These are phyloP conservation scores for Cucurbita ficifolia DNA, from an alignment of 306 rosid species.

Conservation along the genomic window DNA sequence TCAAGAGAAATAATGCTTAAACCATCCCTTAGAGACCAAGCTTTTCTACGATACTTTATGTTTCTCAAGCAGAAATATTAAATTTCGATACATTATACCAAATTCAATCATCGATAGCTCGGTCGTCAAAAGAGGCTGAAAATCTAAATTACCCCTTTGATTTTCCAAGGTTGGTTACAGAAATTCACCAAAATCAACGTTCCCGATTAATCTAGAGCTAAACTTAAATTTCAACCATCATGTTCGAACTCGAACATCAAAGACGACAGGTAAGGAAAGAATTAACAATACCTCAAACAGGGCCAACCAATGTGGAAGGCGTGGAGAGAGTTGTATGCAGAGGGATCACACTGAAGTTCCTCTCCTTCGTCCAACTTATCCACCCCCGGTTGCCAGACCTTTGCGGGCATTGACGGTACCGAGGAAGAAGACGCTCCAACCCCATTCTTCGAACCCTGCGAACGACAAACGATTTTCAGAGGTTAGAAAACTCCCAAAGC, in stretches of 20 bases:
- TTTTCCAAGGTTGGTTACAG: not conserved
- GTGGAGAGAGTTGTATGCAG: slow-evolving; percentile 87
- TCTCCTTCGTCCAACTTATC: slow-evolving; percentile 91
- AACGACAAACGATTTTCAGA: not conserved
- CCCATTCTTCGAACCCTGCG: slow-evolving; percentile 38
- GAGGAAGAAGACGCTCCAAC: slow-evolving; percentile 51
- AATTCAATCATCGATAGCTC: not conserved
- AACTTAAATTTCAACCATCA: not conserved
- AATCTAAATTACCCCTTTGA: not conserved
- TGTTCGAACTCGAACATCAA: not conserved
- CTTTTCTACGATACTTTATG: not conserved
- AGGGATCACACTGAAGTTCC: slow-evolving; percentile 89
- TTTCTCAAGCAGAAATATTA: not conserved
- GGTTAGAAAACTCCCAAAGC: not conserved
- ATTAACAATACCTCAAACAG: slow-evolving; percentile 48
- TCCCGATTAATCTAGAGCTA: not conserved
- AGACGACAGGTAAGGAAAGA: not conserved
- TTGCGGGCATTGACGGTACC: slow-evolving; percentile 43
- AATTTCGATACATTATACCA: not conserved
- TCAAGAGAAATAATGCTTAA: not conserved
- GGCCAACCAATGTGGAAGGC: slow-evolving; percentile 89
- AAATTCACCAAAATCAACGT: not conserved
- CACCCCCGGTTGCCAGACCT: slow-evolving; percentile 95
- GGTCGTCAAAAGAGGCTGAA: not conserved
- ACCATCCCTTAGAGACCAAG: not conserved